These are phyloP conservation scores for Alnus rubra DNA, from an alignment of 306 rosid species.

Conservation along the genomic window DNA sequence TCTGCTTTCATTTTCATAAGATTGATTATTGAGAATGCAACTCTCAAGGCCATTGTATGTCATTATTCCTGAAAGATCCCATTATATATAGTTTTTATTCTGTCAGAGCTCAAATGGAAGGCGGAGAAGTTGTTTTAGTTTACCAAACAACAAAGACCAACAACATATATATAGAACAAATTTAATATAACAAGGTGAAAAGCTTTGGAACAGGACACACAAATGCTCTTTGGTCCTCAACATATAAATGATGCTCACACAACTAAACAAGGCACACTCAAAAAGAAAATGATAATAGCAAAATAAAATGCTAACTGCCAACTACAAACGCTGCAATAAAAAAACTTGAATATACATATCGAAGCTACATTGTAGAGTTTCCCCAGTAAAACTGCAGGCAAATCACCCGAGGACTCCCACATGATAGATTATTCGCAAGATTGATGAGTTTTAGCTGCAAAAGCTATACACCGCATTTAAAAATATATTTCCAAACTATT, in stretches of 20 bases:
- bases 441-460: no score
- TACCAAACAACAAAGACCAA: background rate
- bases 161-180: no score
- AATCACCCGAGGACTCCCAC: background rate
- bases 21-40: constrained; percentile 69
- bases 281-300: no score
- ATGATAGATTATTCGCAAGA: no score
- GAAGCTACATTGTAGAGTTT: background rate
- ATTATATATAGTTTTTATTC: background rate
- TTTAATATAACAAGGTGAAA: background rate
- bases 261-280: background rate
- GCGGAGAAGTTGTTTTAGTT: no score
- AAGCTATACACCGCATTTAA: no score
- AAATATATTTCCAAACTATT: no score
- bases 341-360: background rate
- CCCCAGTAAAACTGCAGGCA: background rate
- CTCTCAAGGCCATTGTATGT: constrained; percentile 86
- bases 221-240: no score
- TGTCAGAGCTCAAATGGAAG: background rate
- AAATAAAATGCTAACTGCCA: background rate
- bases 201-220: no score
- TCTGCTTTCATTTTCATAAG: background rate
- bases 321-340: background rate
- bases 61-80: constrained; percentile 71
- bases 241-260: background rate